phyloP scores from a whole-genome alignment of 2,329 filamentous ascomycete genomes.

The Calonectria pteridis region DNA sequence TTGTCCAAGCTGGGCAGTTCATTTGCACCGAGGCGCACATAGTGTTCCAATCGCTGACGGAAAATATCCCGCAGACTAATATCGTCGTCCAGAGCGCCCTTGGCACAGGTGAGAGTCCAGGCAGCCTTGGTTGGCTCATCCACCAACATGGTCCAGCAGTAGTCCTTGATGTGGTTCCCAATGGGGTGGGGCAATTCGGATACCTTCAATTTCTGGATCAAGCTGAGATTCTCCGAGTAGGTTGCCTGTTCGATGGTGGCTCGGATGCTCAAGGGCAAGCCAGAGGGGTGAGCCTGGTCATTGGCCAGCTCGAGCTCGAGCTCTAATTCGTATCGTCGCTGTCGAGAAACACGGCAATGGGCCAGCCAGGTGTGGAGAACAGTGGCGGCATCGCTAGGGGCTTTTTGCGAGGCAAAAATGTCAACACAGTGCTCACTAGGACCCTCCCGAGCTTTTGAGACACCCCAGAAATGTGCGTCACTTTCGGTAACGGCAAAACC shows the following conservation, averaged over 20 bases:
- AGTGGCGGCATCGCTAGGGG: constrained; percentile 19
- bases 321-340: constrained; percentile 27
- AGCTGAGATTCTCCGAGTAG: constrained; percentile 26
- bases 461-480: constrained; percentile 30
- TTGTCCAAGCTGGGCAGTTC: constrained; percentile 23
- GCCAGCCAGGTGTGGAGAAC: constrained; percentile 31
- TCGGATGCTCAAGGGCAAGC: constrained; percentile 25
- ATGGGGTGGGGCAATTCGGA: constrained; percentile 1
- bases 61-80: constrained; percentile 17
- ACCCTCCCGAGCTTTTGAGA: constrained; percentile 16
- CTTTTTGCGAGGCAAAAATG: constrained; percentile 26
- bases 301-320: constrained; percentile 17
- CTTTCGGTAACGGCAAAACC: constrained; percentile 26
- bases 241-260: constrained; percentile 26
- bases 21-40: constrained; percentile 14
- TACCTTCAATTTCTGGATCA: constrained; percentile 22
- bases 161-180: constrained; percentile 1
- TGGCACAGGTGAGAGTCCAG: constrained; percentile 22
- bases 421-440: constrained; percentile 8
- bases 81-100: constrained; percentile 15
- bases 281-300: not conserved
- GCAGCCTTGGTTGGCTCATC: constrained; percentile 26
- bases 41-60: constrained; percentile 15
- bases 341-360: constrained; percentile 13
- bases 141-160: constrained; percentile 28